phyloP scores from a whole-genome alignment of 306 rosid species.

The Castanopsis chinensis region DNA sequence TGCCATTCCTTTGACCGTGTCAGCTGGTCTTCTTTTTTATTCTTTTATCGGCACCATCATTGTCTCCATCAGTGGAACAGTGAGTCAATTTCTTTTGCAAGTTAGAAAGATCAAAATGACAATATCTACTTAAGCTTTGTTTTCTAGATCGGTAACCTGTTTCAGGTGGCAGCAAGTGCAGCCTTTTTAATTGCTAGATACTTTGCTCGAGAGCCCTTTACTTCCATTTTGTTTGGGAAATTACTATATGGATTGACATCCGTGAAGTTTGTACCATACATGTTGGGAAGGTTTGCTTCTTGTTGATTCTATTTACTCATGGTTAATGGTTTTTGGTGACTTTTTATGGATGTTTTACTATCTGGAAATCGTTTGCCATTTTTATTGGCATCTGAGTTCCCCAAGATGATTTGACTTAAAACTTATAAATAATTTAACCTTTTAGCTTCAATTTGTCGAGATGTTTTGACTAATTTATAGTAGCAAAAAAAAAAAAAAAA shows the following conservation, averaged over 20 bases:
- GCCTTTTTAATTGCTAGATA: conserved; percentile 96
- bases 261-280: conserved; percentile 87
- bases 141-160: conserved; percentile 23
- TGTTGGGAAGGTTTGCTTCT: conserved; percentile 80
- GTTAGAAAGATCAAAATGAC: not conserved
- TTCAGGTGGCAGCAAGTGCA: conserved; percentile 93
- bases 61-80: conserved; percentile 95
- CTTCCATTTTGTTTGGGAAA: conserved; percentile 97
- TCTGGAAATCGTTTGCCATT: not conserved
- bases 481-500: not conserved
- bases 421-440: not conserved
- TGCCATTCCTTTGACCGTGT: conserved; percentile 90
- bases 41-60: conserved; percentile 72
- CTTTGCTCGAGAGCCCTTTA: conserved; percentile 97
- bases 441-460: not conserved
- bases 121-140: not conserved
- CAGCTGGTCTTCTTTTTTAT: conserved; percentile 97
- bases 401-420: not conserved
- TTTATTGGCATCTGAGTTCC: not conserved
- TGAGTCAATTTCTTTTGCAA: conserved; percentile 33
- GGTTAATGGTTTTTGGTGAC: not conserved
- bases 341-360: not conserved
- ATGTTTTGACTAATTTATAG: not conserved
- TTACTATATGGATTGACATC: conserved; percentile 95
- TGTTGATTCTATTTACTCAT: not conserved